These are phyloP conservation scores for Gynochthodes officinalis DNA, from an alignment of 257 asterid genomes.

Conservation along the genomic window DNA sequence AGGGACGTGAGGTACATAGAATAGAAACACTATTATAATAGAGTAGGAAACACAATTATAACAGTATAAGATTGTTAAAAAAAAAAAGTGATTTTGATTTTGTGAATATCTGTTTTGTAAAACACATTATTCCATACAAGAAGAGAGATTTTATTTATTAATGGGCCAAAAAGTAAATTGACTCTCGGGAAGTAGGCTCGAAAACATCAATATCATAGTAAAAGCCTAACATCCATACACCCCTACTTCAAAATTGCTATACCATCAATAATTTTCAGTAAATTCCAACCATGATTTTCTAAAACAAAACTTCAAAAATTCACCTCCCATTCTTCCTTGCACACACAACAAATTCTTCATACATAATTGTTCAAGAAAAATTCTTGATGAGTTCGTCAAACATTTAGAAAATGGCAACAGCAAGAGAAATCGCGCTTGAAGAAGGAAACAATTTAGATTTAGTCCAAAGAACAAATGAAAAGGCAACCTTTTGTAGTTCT, in stretches of 20 bases:
- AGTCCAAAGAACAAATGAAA: slow-evolving; percentile 22
- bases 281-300: slow-evolving; percentile 19
- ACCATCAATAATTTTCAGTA: slow-evolving; percentile 36
- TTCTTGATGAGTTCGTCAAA: not conserved
- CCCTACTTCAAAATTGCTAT: slow-evolving; percentile 36
- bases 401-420: slow-evolving; percentile 31
- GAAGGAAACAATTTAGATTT: slow-evolving; percentile 33
- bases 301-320: not conserved
- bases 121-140: too few relatives aligned
- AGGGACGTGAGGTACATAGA: too few relatives aligned
- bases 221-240: slow-evolving; percentile 19
- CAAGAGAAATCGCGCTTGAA: slow-evolving; percentile 39
- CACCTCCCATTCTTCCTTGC: not conserved
- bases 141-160: too few relatives aligned
- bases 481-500: slow-evolving; percentile 34
- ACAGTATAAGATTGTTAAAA: too few relatives aligned
- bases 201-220: too few relatives aligned
- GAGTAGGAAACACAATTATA: too few relatives aligned
- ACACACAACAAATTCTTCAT: not conserved
- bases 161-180: not conserved
- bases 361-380: not conserved
- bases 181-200: too few relatives aligned
- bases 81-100: too few relatives aligned
- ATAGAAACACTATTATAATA: too few relatives aligned
- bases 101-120: too few relatives aligned